Evolutionary conservation across 495 filamentous ascomycete species (phyloP).

Genomic region (Aspergillus taichungensis): DNA sequence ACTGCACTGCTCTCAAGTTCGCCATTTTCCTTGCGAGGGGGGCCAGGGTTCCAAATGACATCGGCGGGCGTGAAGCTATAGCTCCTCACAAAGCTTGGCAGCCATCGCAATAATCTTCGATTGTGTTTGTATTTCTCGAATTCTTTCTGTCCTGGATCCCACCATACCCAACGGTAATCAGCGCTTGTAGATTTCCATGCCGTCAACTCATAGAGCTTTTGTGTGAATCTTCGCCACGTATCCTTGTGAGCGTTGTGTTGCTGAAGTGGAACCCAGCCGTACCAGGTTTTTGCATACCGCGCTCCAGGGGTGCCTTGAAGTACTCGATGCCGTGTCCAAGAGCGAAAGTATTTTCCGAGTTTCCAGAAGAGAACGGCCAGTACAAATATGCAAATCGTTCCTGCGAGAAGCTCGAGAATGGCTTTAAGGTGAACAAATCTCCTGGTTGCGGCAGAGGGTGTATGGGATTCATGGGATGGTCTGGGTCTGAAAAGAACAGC

Average conservation of each 20-base stretch:
- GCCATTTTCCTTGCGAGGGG: slow-evolving; percentile 7
- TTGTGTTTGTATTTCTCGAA: slow-evolving; percentile 9
- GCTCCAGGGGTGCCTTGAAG: slow-evolving; percentile 16
- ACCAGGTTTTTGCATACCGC: slow-evolving; percentile 38
- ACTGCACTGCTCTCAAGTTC: background rate
- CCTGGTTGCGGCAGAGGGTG: slow-evolving; percentile 8
- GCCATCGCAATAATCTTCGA: slow-evolving; percentile 8
- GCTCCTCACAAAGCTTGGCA: slow-evolving; percentile 20
- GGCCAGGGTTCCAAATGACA: slow-evolving; percentile 19
- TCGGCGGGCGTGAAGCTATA: slow-evolving; percentile 19
- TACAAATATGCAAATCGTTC: slow-evolving; percentile 31
- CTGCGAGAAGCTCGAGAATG: slow-evolving; percentile 28
- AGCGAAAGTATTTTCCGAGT: slow-evolving; percentile 27
- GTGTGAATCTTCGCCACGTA: slow-evolving; percentile 11
- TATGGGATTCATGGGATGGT: slow-evolving; percentile 10
- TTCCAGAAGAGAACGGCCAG: slow-evolving; percentile 36
- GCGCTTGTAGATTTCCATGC: slow-evolving; percentile 28
- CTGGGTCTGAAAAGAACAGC: slow-evolving; percentile 16
- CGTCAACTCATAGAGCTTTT: slow-evolving; percentile 15
- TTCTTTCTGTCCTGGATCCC: slow-evolving; percentile 27
- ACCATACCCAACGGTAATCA: slow-evolving; percentile 36
- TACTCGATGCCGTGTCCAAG: slow-evolving; percentile 26
- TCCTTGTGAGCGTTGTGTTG: slow-evolving; percentile 25
- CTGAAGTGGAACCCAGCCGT: slow-evolving; percentile 33
- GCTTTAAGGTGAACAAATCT: slow-evolving; percentile 21